Conservation (phyloP, 805 yeast species). For the Starmerella bombicola region DNA sequence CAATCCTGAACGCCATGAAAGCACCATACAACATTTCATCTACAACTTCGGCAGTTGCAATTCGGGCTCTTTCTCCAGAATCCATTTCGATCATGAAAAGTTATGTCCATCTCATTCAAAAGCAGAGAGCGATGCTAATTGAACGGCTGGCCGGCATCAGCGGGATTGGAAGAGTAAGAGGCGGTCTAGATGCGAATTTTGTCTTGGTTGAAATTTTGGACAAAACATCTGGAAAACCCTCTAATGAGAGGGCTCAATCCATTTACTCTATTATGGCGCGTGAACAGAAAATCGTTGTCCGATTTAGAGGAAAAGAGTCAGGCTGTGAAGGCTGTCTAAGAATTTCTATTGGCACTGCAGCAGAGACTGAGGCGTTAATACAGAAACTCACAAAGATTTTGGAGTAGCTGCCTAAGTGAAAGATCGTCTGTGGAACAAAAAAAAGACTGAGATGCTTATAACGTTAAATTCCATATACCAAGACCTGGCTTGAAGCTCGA, state of each 20-base stretch:
- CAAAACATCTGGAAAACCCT: constrained; percentile 45
- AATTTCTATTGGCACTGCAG: constrained; percentile 71
- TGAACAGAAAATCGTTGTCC: constrained; percentile 63
- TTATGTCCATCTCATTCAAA: constrained; percentile 38
- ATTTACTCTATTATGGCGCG: constrained; percentile 63
- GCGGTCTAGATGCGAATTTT: constrained; percentile 82
- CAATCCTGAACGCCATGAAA: constrained; percentile 73
- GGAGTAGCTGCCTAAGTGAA: background rate
- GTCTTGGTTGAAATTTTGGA: constrained; percentile 60
- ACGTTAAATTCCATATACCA: constrained; percentile 11
- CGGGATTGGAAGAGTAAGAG: constrained; percentile 62
- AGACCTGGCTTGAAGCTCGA: constrained; percentile 7
- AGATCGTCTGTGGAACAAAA: background rate
- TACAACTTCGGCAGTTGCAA: constrained; percentile 61
- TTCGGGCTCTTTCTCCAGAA: constrained; percentile 50
- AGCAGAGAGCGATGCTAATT: constrained; percentile 46
- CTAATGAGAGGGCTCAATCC: constrained; percentile 49
- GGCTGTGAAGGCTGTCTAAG: constrained; percentile 84
- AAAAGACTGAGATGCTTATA: background rate
- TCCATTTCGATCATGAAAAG: constrained; percentile 49
- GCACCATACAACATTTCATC: constrained; percentile 92
- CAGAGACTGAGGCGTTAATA: constrained; percentile 54
- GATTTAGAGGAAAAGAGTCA: constrained; percentile 81
- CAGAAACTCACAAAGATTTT: constrained; percentile 32
- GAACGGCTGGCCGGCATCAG: constrained; percentile 42